A percentile compares a stretch with the other conserved stretches of the same genome.
Evolutionary conservation across 495 filamentous ascomycete species (phyloP).

Genomic region (Hypomontagnella submonticulosa): DNA sequence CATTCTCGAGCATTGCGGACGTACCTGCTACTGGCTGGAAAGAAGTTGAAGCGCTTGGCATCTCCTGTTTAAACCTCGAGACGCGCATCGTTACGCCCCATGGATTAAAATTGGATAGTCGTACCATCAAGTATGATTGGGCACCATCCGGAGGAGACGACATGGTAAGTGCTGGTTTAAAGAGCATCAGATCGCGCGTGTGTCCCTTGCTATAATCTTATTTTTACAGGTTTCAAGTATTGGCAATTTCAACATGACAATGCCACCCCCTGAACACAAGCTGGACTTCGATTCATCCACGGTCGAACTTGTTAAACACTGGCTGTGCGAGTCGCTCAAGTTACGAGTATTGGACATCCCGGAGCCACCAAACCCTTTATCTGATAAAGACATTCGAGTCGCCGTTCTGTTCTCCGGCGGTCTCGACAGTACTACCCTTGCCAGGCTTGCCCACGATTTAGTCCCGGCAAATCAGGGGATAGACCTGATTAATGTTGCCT

Average conservation of each 20-base stretch:
- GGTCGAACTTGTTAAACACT: constrained; percentile 65
- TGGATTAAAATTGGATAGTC: constrained; percentile 42
- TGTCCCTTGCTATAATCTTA: constrained; percentile 53
- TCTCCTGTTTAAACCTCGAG: constrained; percentile 71
- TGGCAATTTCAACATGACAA: constrained; percentile 68
- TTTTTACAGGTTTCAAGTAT: constrained; percentile 67
- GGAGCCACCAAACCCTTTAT: constrained; percentile 53
- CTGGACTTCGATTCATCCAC: constrained; percentile 63
- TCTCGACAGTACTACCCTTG: constrained; percentile 90
- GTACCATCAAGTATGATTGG: constrained; percentile 33
- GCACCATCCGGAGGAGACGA: constrained; percentile 28
- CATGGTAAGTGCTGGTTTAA: constrained; percentile 45
- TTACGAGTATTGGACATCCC: constrained; percentile 77
- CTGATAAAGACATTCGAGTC: constrained; percentile 61
- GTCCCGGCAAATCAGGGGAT: constrained; percentile 74
- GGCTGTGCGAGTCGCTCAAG: constrained; percentile 71
- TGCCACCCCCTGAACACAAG: constrained; percentile 50
- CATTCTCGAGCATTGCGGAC: constrained; percentile 81
- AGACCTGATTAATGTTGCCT: constrained; percentile 94
- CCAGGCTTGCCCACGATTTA: constrained; percentile 82
- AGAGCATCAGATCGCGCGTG: constrained; percentile 10
- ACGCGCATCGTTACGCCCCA: constrained; percentile 50
- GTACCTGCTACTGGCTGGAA: constrained; percentile 66
- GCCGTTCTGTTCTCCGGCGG: constrained; percentile 95
- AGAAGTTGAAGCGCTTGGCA: constrained; percentile 85